Base-by-base conservation (phyloP, 371 early-diverging fungal species). In the Mortierella sp. region DNA sequence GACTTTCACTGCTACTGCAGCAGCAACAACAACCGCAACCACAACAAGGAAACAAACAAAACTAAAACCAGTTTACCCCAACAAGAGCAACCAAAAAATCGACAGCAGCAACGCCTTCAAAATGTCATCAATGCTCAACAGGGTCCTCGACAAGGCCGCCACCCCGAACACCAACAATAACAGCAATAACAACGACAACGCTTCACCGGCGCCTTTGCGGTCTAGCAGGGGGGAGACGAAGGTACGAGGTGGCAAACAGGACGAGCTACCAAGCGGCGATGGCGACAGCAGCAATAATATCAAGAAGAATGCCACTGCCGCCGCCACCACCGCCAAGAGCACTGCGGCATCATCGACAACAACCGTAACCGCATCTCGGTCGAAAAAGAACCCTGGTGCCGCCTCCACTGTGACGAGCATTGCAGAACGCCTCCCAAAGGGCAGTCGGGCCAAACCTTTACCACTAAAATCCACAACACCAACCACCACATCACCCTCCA, bases 371-470 rank as follows among this genome's bases (percentile, higher is more conserved):
- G 48, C 43, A 55, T 35, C 74, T 55, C 74, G 74, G 29, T 54
- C 79, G 29, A 79, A 46, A 75, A 81, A 76, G 44, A 49, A 32
- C 4, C 24, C 76, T 24, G 27, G 44, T 0, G 29, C 27, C 29
- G 27, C 58, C 58, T 51, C 51, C 49, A 14, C 72, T 10, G 46
- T 70, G 16, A 58, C 77, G 41, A 77, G 82, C 41, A 76, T 82
- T 43, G 75, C 78, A 7, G 58, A 74, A 24, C 77, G 70, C n/a
- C 77, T 82, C 32, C 82, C 82, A 1, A 77, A 74, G 58, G 75
- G 82, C 7, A 82, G 82, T 38, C 74, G 82, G 12, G 49, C 75
- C 48, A 82, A 77, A 21, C 82, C 82, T 3, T 27, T 82, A 5
- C 82, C 78, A 27, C 71, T 56, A n/a, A 74, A 49, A 54, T 38